Conservation (phyloP, 345 rosid species). For the Abelmoschus esculentus region DNA sequence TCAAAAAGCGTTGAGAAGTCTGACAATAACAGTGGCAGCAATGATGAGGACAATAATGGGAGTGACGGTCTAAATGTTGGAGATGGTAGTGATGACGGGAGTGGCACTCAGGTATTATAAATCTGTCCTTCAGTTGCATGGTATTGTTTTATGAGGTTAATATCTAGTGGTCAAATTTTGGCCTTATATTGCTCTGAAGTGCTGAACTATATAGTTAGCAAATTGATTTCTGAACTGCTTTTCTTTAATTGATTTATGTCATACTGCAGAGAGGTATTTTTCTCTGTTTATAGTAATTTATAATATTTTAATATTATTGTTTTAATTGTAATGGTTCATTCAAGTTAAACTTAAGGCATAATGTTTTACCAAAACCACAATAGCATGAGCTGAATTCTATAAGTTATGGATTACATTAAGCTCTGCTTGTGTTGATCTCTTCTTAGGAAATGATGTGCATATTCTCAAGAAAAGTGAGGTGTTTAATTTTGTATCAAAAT, state of each 20-base stretch:
- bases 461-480: neutral
- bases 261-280: neutral
- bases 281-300: neutral
- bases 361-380: neutral
- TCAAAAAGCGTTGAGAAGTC: constrained; percentile 30
- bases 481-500: neutral
- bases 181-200: neutral
- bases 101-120: constrained; percentile 40
- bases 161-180: neutral
- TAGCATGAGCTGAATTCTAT: neutral
- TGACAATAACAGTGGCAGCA: constrained; percentile 23
- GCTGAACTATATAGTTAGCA: neutral
- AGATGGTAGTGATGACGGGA: constrained; percentile 44
- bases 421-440: neutral
- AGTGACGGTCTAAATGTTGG: constrained; percentile 31
- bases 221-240: neutral
- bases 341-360: neutral
- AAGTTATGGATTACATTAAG: neutral
- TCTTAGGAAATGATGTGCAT: neutral
- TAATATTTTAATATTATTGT: neutral
- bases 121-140: neutral
- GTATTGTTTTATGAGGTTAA: neutral
- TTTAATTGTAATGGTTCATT: neutral
- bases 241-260: neutral
- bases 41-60: constrained; percentile 22